phyloP scores from a whole-genome alignment of 1,284 basidiomycete genomes.

The Ganoderma lingzhi region DNA sequence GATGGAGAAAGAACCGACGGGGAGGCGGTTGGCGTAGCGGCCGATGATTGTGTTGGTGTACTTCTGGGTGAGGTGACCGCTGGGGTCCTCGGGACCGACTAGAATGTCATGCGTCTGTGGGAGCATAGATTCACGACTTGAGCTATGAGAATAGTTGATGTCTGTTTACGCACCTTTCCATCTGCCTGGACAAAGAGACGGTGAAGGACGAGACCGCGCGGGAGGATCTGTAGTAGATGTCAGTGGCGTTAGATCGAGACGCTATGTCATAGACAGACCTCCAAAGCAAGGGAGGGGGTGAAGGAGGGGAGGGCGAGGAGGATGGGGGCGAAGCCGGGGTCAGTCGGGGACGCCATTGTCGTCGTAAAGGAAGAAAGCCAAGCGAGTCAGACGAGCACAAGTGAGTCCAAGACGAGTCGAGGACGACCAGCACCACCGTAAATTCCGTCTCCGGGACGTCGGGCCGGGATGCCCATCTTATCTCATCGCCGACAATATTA shows the following conservation, averaged over 20 bases:
- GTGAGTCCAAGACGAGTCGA: background rate
- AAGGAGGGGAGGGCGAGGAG: slow-evolving; percentile 61
- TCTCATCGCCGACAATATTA: slow-evolving; percentile 19
- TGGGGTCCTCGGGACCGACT: slow-evolving; percentile 71
- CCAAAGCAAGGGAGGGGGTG: slow-evolving; percentile 63
- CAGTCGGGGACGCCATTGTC: slow-evolving; percentile 41
- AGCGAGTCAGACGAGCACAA: background rate
- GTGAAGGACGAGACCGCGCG: slow-evolving; percentile 72
- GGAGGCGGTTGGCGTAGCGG: slow-evolving; percentile 75
- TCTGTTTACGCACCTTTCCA: slow-evolving; percentile 56
- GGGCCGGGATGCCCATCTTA: slow-evolving; percentile 8
- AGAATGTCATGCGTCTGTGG: slow-evolving; percentile 76
- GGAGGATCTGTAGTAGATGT: slow-evolving; percentile 56
- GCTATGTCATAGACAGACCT: slow-evolving; percentile 48
- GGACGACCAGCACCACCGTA: background rate
- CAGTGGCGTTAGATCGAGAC: slow-evolving; percentile 19
- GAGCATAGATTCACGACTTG: slow-evolving; percentile 35
- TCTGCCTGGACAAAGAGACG: slow-evolving; percentile 68
- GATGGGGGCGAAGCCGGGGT: slow-evolving; percentile 56
- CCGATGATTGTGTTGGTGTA: slow-evolving; percentile 80
- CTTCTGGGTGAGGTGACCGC: slow-evolving; percentile 65
- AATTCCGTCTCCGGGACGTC: background rate
- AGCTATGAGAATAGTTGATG: slow-evolving; percentile 4
- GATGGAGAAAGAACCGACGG: slow-evolving; percentile 60
- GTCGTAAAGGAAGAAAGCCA: slow-evolving; percentile 8